Percentiles rank a stretch among this genome's conserved stretches.
phyloP scores from a whole-genome alignment of 192 early-diverging fungal genomes.

The Phlyctochytrium arcticum region DNA sequence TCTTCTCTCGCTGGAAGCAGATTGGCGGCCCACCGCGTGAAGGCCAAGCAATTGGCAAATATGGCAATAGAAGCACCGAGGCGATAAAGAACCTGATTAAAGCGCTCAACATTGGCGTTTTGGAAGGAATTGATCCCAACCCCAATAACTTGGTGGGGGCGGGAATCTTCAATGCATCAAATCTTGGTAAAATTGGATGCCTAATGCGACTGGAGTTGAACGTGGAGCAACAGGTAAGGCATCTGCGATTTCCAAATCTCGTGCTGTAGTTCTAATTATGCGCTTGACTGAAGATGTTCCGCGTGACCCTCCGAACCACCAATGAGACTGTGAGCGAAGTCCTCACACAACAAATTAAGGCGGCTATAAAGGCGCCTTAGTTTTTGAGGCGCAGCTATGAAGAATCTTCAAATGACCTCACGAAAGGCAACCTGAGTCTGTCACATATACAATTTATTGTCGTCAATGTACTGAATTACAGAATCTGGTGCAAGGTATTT shows the following conservation, averaged over 20 bases:
- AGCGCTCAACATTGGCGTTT: constrained; percentile 70
- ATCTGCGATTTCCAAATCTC: background rate
- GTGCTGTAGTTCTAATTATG: background rate
- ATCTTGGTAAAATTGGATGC: constrained; percentile 83
- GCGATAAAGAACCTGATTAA: constrained; percentile 53
- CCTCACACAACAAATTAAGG: constrained; percentile 7
- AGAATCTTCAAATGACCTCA: background rate
- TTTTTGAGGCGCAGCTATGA: background rate
- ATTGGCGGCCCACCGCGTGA: constrained; percentile 87
- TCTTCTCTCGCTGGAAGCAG: constrained; percentile 92
- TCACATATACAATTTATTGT: constrained; percentile 65
- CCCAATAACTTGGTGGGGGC: constrained; percentile 86
- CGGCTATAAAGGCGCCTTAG: background rate
- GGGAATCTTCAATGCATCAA: constrained; percentile 74
- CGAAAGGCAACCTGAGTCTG: background rate
- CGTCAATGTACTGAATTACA: constrained; percentile 85
- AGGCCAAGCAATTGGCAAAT: constrained; percentile 65
- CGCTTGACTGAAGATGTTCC: constrained; percentile 64
- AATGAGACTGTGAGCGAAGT: constrained; percentile 66
- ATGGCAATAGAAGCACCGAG: constrained; percentile 42
- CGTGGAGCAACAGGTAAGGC: constrained; percentile 69
- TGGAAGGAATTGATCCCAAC: constrained; percentile 83
- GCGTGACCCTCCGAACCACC: constrained; percentile 85
- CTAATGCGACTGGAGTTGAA: constrained; percentile 87
- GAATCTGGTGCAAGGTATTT: constrained; percentile 90